These are phyloP conservation scores for Neurospora sp. DNA, from an alignment of 495 filamentous ascomycete species.

Conservation along the genomic window DNA sequence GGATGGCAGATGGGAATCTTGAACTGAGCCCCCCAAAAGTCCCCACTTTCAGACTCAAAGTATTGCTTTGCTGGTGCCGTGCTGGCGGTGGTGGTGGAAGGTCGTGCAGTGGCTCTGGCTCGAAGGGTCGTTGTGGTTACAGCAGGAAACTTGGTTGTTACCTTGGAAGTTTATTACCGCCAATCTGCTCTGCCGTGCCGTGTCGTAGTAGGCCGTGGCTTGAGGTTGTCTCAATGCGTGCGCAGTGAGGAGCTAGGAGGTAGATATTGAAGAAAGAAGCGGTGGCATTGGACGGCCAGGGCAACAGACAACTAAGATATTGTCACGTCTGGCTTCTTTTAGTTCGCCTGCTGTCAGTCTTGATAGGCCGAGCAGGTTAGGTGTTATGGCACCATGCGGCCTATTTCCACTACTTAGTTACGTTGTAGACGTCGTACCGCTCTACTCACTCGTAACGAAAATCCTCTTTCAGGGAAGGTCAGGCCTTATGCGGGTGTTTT, in stretches of 20 bases:
- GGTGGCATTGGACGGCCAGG: background rate
- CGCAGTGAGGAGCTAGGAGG: background rate
- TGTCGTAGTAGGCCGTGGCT: background rate
- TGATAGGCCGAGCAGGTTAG: background rate
- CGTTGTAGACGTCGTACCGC: background rate
- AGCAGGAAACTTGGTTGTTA: background rate
- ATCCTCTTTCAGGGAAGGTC: no score
- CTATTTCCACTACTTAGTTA: background rate
- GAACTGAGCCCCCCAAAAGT: background rate
- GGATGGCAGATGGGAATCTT: conserved; percentile 7
- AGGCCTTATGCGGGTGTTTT: no score
- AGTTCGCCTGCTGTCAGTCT: background rate
- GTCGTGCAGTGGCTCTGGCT: background rate
- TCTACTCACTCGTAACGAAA: no score
- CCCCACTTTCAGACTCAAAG: conserved; percentile 1
- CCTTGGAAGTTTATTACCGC: background rate
- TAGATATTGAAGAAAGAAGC: background rate
- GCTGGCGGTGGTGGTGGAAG: background rate
- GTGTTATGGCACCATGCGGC: background rate
- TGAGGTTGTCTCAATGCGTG: background rate
- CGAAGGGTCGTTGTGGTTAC: background rate
- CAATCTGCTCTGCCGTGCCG: background rate
- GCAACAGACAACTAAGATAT: background rate
- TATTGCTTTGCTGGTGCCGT: background rate
- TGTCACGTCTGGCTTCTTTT: background rate